A percentile compares a stretch with the other conserved stretches of the same genome.
Conservation (phyloP, 78 protist genomes). For the Dictyostelium citrinum region DNA sequence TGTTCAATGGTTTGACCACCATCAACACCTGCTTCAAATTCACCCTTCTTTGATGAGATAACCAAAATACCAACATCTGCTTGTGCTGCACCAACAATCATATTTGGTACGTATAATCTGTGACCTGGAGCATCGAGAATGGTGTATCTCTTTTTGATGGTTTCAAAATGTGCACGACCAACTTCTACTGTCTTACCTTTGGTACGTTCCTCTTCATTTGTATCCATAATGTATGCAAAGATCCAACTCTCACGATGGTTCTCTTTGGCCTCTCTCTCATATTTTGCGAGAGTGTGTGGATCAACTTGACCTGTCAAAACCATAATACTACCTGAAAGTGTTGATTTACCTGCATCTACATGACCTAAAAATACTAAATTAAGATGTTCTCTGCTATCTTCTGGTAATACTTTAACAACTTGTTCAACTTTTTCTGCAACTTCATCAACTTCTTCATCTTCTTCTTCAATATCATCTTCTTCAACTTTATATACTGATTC, state of each 20-base stretch:
- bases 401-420: slow-evolving; percentile 23
- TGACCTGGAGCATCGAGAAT: slow-evolving; percentile 99
- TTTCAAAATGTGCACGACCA: slow-evolving; percentile 96
- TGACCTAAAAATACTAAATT: slow-evolving; percentile 97
- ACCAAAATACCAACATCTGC: slow-evolving; percentile 98
- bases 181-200: slow-evolving; percentile 87
- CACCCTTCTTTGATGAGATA: slow-evolving; percentile 97
- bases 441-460: slow-evolving; percentile 1
- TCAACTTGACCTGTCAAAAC: slow-evolving; percentile 94
- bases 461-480: slow-evolving; percentile 75
- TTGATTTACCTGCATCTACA: slow-evolving; percentile 97
- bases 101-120: slow-evolving; percentile 95
- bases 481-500: slow-evolving; percentile 60
- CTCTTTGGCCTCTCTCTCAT: slow-evolving; percentile 96
- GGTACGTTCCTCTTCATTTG: slow-evolving; percentile 96
- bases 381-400: slow-evolving; percentile 86
- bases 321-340: slow-evolving; percentile 95
- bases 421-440: not conserved
- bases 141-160: slow-evolving; percentile 90
- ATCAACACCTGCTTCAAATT: slow-evolving; percentile 99
- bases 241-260: slow-evolving; percentile 96
- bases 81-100: slow-evolving; percentile 99
- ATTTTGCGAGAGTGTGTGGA: slow-evolving; percentile 96
- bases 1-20: slow-evolving; percentile 99
- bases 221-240: slow-evolving; percentile 94